Percentiles rank a stretch among this genome's conserved stretches.
These are phyloP conservation scores for Talaromyces funiculosus DNA, from an alignment of 2,329 filamentous ascomycete species.

Conservation along the genomic window DNA sequence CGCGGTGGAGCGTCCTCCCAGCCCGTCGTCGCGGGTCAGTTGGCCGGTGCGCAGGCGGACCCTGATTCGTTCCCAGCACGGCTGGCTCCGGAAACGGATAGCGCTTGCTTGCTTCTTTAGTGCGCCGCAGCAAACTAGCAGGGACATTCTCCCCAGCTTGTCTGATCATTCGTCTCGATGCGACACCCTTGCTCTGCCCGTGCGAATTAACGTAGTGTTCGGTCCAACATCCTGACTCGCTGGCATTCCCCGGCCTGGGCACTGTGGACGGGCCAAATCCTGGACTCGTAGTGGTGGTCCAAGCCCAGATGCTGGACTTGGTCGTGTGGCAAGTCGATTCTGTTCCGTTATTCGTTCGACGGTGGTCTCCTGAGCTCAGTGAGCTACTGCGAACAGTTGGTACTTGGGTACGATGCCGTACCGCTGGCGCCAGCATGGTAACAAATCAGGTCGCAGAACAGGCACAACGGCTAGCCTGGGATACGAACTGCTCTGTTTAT, in stretches of 20 bases:
- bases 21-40: constrained; percentile 10
- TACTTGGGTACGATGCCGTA: neutral
- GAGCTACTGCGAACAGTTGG: neutral
- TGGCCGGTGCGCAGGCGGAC: neutral
- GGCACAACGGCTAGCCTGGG: neutral
- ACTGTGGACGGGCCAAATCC: neutral
- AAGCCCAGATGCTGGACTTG: neutral
- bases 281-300: neutral
- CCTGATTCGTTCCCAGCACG: constrained; percentile 5
- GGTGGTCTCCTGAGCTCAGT: neutral
- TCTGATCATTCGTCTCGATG: neutral
- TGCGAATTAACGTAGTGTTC: neutral
- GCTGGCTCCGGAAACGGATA: neutral
- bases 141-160: neutral
- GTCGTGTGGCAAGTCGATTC: neutral
- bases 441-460: neutral
- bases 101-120: neutral
- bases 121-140: neutral
- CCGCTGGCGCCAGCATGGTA: neutral
- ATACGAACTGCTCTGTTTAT: neutral
- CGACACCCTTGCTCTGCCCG: neutral
- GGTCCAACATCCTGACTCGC: neutral
- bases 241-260: constrained; percentile 1
- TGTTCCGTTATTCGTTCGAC: neutral
- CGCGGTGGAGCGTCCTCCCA: neutral